Evolutionary conservation across 2,329 filamentous ascomycete genomes (phyloP).

Genomic region (Epichloe typhina): DNA sequence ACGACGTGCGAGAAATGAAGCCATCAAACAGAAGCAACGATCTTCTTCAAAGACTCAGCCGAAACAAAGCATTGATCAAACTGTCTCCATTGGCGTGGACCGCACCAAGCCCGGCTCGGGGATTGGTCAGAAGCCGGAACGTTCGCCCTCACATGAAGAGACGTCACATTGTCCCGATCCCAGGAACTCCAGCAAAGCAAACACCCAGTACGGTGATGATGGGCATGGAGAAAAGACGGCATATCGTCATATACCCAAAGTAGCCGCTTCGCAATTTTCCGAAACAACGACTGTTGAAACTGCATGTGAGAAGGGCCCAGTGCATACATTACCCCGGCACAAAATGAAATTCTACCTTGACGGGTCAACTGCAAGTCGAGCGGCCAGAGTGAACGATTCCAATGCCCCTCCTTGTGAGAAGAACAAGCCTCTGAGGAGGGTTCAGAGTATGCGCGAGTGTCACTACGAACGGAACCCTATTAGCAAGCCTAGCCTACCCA

Average conservation of each 20-base stretch:
- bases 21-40: conserved; percentile 7
- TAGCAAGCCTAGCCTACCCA: conserved; percentile 22
- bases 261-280: conserved; percentile 41
- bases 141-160: not conserved
- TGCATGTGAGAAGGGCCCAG: conserved; percentile 21
- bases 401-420: conserved; percentile 21
- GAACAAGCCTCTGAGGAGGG: conserved; percentile 22
- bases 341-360: conserved; percentile 29
- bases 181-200: conserved; percentile 7
- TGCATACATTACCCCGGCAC: conserved; percentile 30
- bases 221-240: not conserved
- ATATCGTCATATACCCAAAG: conserved; percentile 39
- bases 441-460: conserved; percentile 25
- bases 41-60: not conserved
- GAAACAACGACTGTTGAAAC: conserved; percentile 36
- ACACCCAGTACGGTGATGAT: conserved; percentile 8
- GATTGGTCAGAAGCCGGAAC: not conserved
- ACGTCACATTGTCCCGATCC: not conserved
- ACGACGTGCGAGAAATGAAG: conserved; percentile 16
- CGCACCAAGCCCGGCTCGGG: conserved; percentile 1
- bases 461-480: conserved; percentile 30
- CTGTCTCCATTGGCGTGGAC: not conserved
- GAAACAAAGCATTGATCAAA: not conserved
- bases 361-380: conserved; percentile 12
- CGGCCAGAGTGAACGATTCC: conserved; percentile 12